Base-by-base conservation (phyloP, 495 filamentous ascomycete genomes). In the Daldinia concentrica region DNA sequence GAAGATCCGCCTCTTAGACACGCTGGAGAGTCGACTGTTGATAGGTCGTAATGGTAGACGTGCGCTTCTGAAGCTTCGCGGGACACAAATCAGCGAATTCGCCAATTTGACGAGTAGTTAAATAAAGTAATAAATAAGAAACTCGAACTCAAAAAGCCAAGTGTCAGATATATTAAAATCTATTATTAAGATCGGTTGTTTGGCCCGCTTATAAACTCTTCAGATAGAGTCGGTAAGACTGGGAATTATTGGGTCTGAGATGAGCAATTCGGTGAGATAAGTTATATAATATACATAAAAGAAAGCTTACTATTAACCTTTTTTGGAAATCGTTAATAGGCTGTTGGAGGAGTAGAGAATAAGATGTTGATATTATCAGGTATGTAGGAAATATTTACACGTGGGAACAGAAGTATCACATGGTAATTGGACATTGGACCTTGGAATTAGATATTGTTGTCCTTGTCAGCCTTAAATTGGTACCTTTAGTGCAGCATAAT, bases 381-480 rank as follows among this genome's bases (percentile, higher is more conserved):
- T 17, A 50, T 50, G n/a, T 50, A 50, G 45, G 29, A 39, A 12
- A 59, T 59, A 62, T 26, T 29, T 45, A 68, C 50, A 62, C 17
- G 36, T 50, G 24, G 60, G 36, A 15, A 57, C 11, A 12, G 30
- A 55, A 29, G 51, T 60, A 68, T 73, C 64, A 73, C 64, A 68
- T 73, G 70, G 64, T 48, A 64, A 50, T 48, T 68, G 43, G 57
- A 48, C 27, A 24, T 63, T n/a, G n/a, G n/a, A n/a, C n/a, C n/a
- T n/a, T 27, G 1, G 26, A 27, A 2, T 4, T 27, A 2, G 26
- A 2, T 27, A 1, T 2, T 68, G 19, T 14, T 65, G 62, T 71
- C 58, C 58, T 61, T 61, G 64, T 68, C 69, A 72, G 69, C 69
- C 69, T 72, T 72, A 72, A 67, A 72, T 58, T 58, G 34, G 24